Evolutionary conservation across 2,329 filamentous ascomycete genomes (phyloP), one percentile per base, ranked within the genome.

Genomic region (Sarocladiaceae sp.): DNA sequence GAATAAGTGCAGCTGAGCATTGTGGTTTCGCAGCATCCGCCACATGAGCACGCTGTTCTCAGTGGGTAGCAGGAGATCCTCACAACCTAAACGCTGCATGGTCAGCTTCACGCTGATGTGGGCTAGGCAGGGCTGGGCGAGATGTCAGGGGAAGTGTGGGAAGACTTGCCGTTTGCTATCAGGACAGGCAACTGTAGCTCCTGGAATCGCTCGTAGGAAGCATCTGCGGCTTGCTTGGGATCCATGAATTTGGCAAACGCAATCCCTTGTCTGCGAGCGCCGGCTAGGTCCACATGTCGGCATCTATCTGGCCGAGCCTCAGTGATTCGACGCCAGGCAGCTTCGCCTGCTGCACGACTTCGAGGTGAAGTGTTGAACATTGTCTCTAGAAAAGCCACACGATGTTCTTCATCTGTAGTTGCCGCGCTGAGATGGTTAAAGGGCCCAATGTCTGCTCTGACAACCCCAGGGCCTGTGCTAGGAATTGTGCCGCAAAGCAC

Each of bases 401-500:
- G 55, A 1, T 62, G 57, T 23, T 67, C 60, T n/a, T 59, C 51
- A 5, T 58, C 51, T 10, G 59, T 63, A 5, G 24, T 45, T 1
- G 64, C 60, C 2, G 51, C 51, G 16, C 54, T 61, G 43, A 65
- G 53, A n/a, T 51, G 50, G 37, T 59, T 58, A 48, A 66, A 65
- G 0, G 62, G 56, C 5, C 53, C 55, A 0, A 59, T 39, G 6
- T 58, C 56, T 7, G 61, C 58, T 19, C 45, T 47, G 6, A 53
- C 50, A 1, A 65, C 58, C 4, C 62, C 66, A 13, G 59, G 50
- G 3, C 66, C 64, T 4, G 52, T 53, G 41, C 66, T 70, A 0
- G 67, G 62, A n/a, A 49, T 60, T 3, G 69, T 68, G 2, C 70
- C 70, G 11, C 66, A 68, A 10, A 74, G 55, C 20, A 74, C 58